Evolutionary conservation across 2,329 filamentous ascomycete species (phyloP), one percentile per base, ranked within the genome.

Genomic region (Aspergillaceae sp.): DNA sequence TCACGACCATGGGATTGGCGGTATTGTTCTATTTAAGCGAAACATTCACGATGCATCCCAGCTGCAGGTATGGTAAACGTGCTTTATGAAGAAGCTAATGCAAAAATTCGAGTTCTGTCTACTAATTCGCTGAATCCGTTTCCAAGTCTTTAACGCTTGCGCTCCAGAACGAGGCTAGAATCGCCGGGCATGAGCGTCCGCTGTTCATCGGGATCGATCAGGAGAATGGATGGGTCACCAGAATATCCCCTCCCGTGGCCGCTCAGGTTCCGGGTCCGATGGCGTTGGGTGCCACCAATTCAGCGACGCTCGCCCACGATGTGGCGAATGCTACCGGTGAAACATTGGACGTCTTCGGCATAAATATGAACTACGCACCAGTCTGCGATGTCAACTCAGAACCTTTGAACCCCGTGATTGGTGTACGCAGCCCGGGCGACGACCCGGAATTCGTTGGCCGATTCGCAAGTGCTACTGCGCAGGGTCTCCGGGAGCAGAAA

Each of bases 301-400:
- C 59, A 40, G 48, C 56, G 28, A 55, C 66, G 40, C 56, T 64
- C 49, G 56, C 68, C 42, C 61, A 63, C 44, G 56, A 62, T 44
- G 61, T 67, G 36, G 66, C 66, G 2, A 58, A 55, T 30, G 61
- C 60, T 33, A 73, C 70, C 2, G 69, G 67, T 0, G 62, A 69
- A 47, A 63, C 59, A 3, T 48, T 73, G 42, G 57, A 51, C 9
- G 56, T 60, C 27, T 65, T 69, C 41, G 69, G 70, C 1, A 65
- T 73, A 43, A 73, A 72, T 44, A 72, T 71, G 66, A 70, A 72
- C 47, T 72, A 71, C 52, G 69, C 64, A 3, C 70, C 70, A 1
- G 62, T 68, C 40, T 71, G 69, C 28, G 69, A 73, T 47, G 61
- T 72, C 33, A 71, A 71, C 45, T 70, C 69, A 0, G 67, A 72